These are phyloP conservation scores for Erodium texanum DNA, from an alignment of 441 rosid species.

Conservation along the genomic window DNA sequence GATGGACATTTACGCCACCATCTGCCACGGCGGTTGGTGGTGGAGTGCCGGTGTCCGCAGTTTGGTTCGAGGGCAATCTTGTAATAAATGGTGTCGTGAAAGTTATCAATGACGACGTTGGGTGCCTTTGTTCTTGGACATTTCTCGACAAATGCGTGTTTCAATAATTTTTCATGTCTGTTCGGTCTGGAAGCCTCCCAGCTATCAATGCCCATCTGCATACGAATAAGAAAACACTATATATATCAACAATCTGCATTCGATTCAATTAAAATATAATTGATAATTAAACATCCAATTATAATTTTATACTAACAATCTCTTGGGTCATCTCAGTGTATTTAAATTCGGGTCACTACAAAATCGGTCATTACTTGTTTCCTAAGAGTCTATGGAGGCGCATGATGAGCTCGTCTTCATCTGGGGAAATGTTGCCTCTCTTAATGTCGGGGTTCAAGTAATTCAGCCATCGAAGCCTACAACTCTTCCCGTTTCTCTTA, in stretches of 20 bases:
- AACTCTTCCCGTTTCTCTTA: slow-evolving; percentile 36
- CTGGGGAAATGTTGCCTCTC: slow-evolving; percentile 35
- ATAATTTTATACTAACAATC: not conserved
- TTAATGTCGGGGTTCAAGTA: slow-evolving; percentile 38
- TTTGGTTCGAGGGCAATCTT: too few relatives aligned
- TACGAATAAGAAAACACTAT: not conserved
- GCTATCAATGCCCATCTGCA: slow-evolving; percentile 38
- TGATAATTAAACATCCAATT: not conserved
- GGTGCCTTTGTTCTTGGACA: too few relatives aligned
- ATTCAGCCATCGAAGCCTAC: slow-evolving; percentile 36
- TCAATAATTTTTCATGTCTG: slow-evolving; percentile 30
- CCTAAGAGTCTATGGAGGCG: slow-evolving; percentile 40
- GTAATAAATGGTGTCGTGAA: too few relatives aligned
- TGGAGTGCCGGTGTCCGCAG: too few relatives aligned
- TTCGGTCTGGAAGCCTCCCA: slow-evolving; percentile 40
- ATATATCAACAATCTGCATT: not conserved
- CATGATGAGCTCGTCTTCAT: slow-evolving; percentile 40
- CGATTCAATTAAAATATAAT: too few relatives aligned
- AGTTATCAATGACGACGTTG: too few relatives aligned
- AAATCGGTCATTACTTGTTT: slow-evolving; percentile 22
- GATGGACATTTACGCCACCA: too few relatives aligned
- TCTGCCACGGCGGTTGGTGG: too few relatives aligned
- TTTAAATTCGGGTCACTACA: too few relatives aligned
- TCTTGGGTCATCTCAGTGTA: too few relatives aligned
- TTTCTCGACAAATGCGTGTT: too few relatives aligned